Evolutionary conservation across 495 filamentous ascomycete species (phyloP), one percentile per base, ranked within the genome.

Genomic region (Penicillium longicatenatum): DNA sequence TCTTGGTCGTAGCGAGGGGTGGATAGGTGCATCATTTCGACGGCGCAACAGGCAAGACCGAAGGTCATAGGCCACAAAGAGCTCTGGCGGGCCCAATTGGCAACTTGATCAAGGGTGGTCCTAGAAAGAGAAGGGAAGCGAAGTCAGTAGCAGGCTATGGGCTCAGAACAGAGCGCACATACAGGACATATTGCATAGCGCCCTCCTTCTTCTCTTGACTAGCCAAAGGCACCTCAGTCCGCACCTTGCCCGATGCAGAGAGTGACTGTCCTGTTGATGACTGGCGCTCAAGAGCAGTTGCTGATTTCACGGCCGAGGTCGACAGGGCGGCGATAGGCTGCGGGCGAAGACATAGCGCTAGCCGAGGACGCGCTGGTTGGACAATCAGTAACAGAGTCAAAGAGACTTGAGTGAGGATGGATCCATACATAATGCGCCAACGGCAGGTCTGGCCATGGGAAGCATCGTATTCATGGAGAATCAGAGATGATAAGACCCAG

Each of bases 31-130:
- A 97, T 97, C 93, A 97, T 97, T 73, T 97, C 93, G 60, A 97
- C 79, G 73, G 93, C 93, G 76, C 93, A 97, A 83, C 93, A 97
- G 53, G 93, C 93, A 47, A 97, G 89, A 47, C 93, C 93, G 78
- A 97, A 97, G 21, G 93, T 97, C 91, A 97, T 95, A 68, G 93
- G 93, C 93, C 93, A 97, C 52, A 97, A 79, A 17, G 93, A 97
- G 55, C 85, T 85, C 74, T 97, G 93, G 39, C 93, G 91, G 31
- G 89, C 91, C 93, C 93, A 97, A 78, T 97, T 97, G 70, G 92
- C 79, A 68, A 96, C 84, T 74, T 90, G 87, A 74, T 97, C 93
- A 64, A 97, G 84, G 11, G 93, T 93, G 16, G 93, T 96, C 58
- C 91, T 96, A 65, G 17, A 12, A 43, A 29, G 56, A 57, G 14